Conservation (phyloP, 352 stramenopile species). For the Phytophthora hibernalis region DNA sequence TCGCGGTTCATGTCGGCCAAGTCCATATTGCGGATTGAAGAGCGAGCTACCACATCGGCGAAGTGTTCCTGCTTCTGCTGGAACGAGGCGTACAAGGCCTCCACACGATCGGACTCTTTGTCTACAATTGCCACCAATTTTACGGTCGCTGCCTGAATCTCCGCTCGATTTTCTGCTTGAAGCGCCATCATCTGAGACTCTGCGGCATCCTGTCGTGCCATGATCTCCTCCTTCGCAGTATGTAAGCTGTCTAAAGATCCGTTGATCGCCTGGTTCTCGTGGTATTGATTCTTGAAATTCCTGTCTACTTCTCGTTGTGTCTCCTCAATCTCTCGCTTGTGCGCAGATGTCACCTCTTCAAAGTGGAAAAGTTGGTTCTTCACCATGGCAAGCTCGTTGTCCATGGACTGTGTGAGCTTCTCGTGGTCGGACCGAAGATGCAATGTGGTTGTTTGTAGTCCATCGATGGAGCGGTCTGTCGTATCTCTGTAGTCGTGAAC, state of each 20-base stretch:
- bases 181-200: slow-evolving; percentile 73
- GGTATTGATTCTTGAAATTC: slow-evolving; percentile 60
- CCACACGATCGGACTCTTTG: slow-evolving; percentile 83
- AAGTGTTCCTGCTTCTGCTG: slow-evolving; percentile 87
- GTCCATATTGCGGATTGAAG: slow-evolving; percentile 87
- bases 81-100: slow-evolving; percentile 83
- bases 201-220: slow-evolving; percentile 57
- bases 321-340: slow-evolving; percentile 67
- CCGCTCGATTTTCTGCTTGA: slow-evolving; percentile 74
- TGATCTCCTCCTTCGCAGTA: slow-evolving; percentile 58
- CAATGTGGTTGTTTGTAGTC: slow-evolving; percentile 50
- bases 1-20: slow-evolving; percentile 81
- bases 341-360: slow-evolving; percentile 66
- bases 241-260: slow-evolving; percentile 50
- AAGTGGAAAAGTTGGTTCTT: slow-evolving; percentile 85
- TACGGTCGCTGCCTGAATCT: slow-evolving; percentile 71
- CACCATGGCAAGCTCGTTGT: slow-evolving; percentile 67
- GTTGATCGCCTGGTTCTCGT: slow-evolving; percentile 62
- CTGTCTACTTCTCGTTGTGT: slow-evolving; percentile 64
- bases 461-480: slow-evolving; percentile 46
- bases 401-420: slow-evolving; percentile 54
- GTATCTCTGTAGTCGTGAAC: slow-evolving; percentile 53
- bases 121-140: slow-evolving; percentile 77
- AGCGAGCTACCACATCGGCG: slow-evolving; percentile 73
- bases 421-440: slow-evolving; percentile 56